Percentiles rank a stretch among this genome's conserved stretches.
These are phyloP conservation scores for Verticillium albo-atrum DNA, from an alignment of 2,329 filamentous ascomycete genomes.

Conservation along the genomic window DNA sequence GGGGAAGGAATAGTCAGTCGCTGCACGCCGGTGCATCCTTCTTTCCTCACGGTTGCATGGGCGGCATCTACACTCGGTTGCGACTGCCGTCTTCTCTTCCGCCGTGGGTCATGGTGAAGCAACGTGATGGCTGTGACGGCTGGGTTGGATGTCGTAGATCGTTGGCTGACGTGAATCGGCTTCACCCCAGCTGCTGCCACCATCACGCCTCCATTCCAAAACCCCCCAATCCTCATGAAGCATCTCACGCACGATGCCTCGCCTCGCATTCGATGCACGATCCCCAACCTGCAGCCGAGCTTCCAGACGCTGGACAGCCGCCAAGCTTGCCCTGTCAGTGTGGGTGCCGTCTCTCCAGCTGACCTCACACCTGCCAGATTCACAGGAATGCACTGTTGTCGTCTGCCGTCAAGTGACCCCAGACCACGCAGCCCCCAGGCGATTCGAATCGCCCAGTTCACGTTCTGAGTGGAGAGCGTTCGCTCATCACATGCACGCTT, in stretches of 20 bases:
- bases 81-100: neutral
- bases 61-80: neutral
- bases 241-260: neutral
- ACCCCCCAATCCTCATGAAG: neutral
- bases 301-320: neutral
- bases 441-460: neutral
- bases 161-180: neutral
- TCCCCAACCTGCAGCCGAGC: neutral
- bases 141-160: neutral
- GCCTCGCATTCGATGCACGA: neutral
- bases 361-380: neutral
- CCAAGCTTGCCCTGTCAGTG: neutral
- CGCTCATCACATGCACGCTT: neutral
- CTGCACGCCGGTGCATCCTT: neutral
- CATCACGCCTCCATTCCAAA: neutral
- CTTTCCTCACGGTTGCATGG: neutral
- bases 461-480: neutral
- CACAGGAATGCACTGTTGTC: neutral
- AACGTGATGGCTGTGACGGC: neutral
- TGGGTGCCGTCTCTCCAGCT: neutral
- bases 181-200: neutral
- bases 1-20: neutral
- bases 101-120: neutral
- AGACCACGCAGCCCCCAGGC: neutral
- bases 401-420: neutral